These are phyloP conservation scores for Blastocystis sp. DNA, from an alignment of 352 stramenopile genomes.

Conservation along the genomic window DNA sequence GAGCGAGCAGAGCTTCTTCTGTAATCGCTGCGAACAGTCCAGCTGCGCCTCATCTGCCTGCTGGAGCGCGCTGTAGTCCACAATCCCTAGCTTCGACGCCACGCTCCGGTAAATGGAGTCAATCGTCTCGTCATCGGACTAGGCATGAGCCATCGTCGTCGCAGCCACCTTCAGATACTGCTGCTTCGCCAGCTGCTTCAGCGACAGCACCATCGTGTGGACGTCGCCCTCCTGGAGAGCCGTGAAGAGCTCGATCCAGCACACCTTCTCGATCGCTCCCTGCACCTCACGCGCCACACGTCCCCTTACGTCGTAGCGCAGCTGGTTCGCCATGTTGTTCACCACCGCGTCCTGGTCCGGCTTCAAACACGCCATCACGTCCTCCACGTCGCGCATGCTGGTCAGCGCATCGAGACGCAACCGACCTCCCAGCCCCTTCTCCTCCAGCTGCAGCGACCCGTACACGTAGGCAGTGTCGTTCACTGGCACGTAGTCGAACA, in stretches of 20 bases:
- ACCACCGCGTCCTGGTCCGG: conserved; percentile 15
- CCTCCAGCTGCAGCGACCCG: background rate
- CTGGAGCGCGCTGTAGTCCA: background rate
- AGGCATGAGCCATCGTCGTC: background rate
- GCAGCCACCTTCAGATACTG: conserved; percentile 21
- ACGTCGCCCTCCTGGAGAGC: conserved; percentile 23
- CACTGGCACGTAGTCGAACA: conserved; percentile 23
- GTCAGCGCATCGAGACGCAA: conserved; percentile 35
- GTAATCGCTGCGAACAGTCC: background rate
- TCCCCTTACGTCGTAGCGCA: conserved; percentile 1
- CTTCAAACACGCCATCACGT: background rate
- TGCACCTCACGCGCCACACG: background rate
- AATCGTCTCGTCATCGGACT: conserved; percentile 22
- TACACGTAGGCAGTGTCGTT: conserved; percentile 39
- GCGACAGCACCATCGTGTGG: conserved; percentile 9
- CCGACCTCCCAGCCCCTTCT: conserved; percentile 3
- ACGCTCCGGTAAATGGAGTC: background rate
- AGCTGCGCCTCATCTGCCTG: background rate
- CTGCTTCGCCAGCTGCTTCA: conserved; percentile 52
- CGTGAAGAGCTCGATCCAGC: conserved; percentile 42
- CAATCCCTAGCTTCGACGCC: conserved; percentile 2
- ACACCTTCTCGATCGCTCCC: conserved; percentile 66
- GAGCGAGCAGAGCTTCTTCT: background rate
- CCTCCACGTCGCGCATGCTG: background rate
- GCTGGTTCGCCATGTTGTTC: conserved; percentile 61